A percentile compares a stretch with the other conserved stretches of the same genome.
phyloP scores from a whole-genome alignment of 2,329 filamentous ascomycete species.

The Talaromyces amestolkiae region DNA sequence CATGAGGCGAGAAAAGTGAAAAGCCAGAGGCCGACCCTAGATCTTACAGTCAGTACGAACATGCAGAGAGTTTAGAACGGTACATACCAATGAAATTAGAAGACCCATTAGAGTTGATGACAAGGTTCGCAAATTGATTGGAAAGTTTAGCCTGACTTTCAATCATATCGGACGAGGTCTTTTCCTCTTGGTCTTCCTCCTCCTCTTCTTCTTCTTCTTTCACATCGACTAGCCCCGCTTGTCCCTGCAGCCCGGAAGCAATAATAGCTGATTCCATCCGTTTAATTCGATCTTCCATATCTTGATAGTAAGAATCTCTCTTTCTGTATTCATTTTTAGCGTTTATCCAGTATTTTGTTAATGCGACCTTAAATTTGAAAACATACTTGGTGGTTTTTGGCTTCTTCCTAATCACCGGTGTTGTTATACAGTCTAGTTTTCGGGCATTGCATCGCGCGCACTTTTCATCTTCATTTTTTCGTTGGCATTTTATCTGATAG shows the following conservation, averaged over 20 bases:
- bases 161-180: conserved; percentile 8
- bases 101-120: conserved; percentile 4
- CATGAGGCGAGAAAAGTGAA: conserved; percentile 13
- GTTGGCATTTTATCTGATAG: conserved; percentile 7
- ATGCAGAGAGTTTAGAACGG: not conserved
- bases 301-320: conserved; percentile 9
- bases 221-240: not conserved
- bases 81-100: conserved; percentile 11
- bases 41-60: not conserved
- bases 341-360: too few species aligned
- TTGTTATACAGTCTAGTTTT: conserved; percentile 15
- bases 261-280: conserved; percentile 15
- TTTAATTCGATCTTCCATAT: conserved; percentile 13
- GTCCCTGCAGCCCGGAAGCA: not conserved
- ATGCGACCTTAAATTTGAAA: not conserved
- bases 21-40: conserved; percentile 12
- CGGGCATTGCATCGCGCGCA: conserved; percentile 4
- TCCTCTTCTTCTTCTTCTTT: not conserved
- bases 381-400: conserved; percentile 4
- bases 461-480: conserved; percentile 1
- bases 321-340: conserved; percentile 1
- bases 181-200: not conserved
- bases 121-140: conserved; percentile 10
- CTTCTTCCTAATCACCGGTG: conserved; percentile 6
- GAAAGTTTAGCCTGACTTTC: conserved; percentile 11